These are phyloP conservation scores for Ophiorrhiza pumila DNA, from an alignment of 257 asterid genomes.

Conservation along the genomic window DNA sequence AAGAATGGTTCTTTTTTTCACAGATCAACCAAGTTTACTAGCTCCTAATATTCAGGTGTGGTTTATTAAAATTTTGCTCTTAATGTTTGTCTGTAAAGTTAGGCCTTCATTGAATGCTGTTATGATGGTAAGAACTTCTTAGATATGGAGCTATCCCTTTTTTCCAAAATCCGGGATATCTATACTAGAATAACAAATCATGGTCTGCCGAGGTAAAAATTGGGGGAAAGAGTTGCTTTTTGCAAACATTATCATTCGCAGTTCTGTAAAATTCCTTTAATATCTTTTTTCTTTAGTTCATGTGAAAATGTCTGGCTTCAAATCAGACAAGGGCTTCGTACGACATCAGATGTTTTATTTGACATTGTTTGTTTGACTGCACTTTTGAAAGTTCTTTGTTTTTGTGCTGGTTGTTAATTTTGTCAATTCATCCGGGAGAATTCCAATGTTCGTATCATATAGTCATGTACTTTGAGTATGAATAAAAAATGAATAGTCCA, in stretches of 20 bases:
- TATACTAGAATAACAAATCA: background rate
- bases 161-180: background rate
- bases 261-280: background rate
- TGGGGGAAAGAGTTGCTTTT: conserved; percentile 3
- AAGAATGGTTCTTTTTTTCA: conserved; percentile 93
- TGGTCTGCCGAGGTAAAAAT: conserved; percentile 3
- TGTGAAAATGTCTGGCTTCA: too few relatives aligned
- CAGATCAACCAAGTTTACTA: conserved; percentile 96
- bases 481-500: too few relatives aligned
- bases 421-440: too few relatives aligned
- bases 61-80: background rate
- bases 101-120: background rate
- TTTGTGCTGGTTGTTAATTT: too few relatives aligned
- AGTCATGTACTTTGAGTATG: too few relatives aligned
- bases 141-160: background rate
- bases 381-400: too few relatives aligned
- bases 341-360: too few relatives aligned
- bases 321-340: too few relatives aligned
- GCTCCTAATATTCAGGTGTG: conserved; percentile 99
- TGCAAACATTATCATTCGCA: too few relatives aligned
- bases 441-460: too few relatives aligned
- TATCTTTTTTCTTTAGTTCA: background rate
- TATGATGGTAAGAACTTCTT: background rate
- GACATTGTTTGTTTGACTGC: too few relatives aligned
- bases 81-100: background rate